Evolutionary conservation across 805 yeast species (phyloP).

Genomic region (Metschnikowia anglica): DNA sequence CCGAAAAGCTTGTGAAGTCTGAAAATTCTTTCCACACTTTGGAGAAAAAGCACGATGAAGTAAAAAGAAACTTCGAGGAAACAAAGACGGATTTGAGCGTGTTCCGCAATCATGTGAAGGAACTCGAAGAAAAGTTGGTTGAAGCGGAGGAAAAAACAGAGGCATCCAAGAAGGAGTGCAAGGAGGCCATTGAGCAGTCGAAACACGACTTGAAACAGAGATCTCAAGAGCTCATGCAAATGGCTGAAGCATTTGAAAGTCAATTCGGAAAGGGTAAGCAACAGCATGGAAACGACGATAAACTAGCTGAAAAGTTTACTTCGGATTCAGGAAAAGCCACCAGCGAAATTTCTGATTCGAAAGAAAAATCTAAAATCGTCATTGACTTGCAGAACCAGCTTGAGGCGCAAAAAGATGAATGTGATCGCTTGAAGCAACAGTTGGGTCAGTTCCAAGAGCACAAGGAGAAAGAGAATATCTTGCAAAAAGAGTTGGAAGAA

Average conservation of each 20-base stretch:
- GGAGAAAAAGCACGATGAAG: slow-evolving; percentile 8
- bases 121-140: slow-evolving; percentile 1
- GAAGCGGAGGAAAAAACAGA: background rate
- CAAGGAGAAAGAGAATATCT: slow-evolving; percentile 1
- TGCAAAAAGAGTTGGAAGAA: slow-evolving; percentile 8
- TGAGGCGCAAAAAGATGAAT: background rate
- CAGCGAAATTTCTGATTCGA: too few species aligned
- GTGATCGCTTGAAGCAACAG: slow-evolving; percentile 5
- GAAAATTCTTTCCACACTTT: slow-evolving; percentile 1
- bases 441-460: slow-evolving; percentile 8
- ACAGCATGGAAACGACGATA: background rate
- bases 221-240: slow-evolving; percentile 6
- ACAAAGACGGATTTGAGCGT: slow-evolving; percentile 7
- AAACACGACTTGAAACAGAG: slow-evolving; percentile 6
- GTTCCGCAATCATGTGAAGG: slow-evolving; percentile 10
- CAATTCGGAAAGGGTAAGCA: background rate
- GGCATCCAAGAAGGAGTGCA: slow-evolving; percentile 1
- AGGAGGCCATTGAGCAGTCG: slow-evolving; percentile 8
- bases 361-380: background rate
- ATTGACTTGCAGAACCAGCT: slow-evolving; percentile 3
- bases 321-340: too few species aligned
- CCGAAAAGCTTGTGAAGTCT: slow-evolving; percentile 4
- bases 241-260: slow-evolving; percentile 3
- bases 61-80: slow-evolving; percentile 3
- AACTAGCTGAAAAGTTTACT: too few species aligned